A percentile compares a stretch with the other conserved stretches of the same genome.
Conservation (phyloP, 2,329 filamentous ascomycete genomes). For the Penicillium sclerotigenum region DNA sequence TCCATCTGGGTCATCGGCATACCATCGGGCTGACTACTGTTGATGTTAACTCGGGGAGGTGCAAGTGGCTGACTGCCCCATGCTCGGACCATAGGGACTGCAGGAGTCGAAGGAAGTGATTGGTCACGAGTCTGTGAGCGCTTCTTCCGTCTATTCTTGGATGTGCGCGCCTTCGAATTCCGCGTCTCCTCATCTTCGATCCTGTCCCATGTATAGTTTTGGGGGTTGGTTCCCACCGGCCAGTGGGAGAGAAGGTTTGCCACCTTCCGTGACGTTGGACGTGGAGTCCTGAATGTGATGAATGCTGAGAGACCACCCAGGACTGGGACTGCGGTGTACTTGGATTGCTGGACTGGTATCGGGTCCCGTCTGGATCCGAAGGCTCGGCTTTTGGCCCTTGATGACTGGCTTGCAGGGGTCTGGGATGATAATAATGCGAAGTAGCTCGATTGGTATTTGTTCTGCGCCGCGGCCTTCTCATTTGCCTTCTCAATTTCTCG, state of each 20-base stretch:
- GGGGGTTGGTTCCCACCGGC: slow-evolving; percentile 33
- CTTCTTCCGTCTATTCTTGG: slow-evolving; percentile 29
- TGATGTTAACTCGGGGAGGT: slow-evolving; percentile 18
- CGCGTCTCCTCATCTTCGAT: slow-evolving; percentile 25
- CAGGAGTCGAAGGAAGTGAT: slow-evolving; percentile 25
- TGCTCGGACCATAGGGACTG: slow-evolving; percentile 23
- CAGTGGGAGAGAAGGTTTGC: slow-evolving; percentile 37
- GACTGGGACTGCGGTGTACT: neutral
- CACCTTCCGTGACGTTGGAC: slow-evolving; percentile 23
- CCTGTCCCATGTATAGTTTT: slow-evolving; percentile 35
- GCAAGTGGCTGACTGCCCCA: slow-evolving; percentile 36
- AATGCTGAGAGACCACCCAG: slow-evolving; percentile 30
- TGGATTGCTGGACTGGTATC: neutral
- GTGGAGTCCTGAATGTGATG: slow-evolving; percentile 26
- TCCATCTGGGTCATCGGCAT: slow-evolving; percentile 43
- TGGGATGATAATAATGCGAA: slow-evolving; percentile 4
- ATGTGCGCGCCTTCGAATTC: slow-evolving; percentile 12
- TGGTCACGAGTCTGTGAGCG: slow-evolving; percentile 21
- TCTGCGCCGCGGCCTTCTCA: slow-evolving; percentile 1
- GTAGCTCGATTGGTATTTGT: slow-evolving; percentile 2
- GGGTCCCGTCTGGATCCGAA: neutral
- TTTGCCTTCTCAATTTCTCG: neutral
- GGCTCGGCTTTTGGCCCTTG: neutral
- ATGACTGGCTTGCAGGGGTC: slow-evolving; percentile 1
- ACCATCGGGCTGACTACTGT: slow-evolving; percentile 37